phyloP scores from a whole-genome alignment of 805 yeast species.

The Groenewaldozyma tartarivorans region DNA sequence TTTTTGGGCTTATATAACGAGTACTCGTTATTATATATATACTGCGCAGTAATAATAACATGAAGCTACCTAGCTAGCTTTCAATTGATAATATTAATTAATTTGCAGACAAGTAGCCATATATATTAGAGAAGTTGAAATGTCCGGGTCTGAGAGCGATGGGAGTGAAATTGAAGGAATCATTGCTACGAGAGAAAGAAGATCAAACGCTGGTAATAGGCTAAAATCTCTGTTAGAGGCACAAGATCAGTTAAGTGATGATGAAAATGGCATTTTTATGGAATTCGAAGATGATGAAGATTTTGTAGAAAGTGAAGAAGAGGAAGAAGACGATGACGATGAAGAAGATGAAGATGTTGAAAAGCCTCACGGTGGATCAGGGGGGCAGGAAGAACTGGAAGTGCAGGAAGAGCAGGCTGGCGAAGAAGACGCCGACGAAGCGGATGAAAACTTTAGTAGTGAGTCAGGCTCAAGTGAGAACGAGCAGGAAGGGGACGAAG shows the following conservation, averaged over 20 bases:
- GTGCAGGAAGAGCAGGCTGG: slow-evolving; percentile 8
- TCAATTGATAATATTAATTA: too few species aligned
- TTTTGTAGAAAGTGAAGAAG: slow-evolving; percentile 22
- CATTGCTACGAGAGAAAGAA: slow-evolving; percentile 63
- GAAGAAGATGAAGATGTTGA: slow-evolving; percentile 16
- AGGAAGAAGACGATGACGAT: slow-evolving; percentile 17
- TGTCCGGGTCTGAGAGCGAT: too few species aligned
- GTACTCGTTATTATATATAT: too few species aligned
- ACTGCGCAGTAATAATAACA: too few species aligned
- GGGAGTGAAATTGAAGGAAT: too few species aligned
- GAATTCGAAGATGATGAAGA: slow-evolving; percentile 37
- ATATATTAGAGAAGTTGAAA: too few species aligned
- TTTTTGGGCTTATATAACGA: too few species aligned
- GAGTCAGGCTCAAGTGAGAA: slow-evolving; percentile 34
- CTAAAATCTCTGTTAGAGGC: slow-evolving; percentile 62
- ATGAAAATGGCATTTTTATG: slow-evolving; percentile 50
- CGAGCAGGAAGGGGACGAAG: slow-evolving; percentile 44
- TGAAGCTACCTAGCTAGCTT: too few species aligned
- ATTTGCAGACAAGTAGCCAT: too few species aligned
- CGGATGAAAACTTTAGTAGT: slow-evolving; percentile 39
- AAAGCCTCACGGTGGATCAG: slow-evolving; percentile 5
- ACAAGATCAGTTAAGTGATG: slow-evolving; percentile 51
- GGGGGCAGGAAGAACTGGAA: slow-evolving; percentile 7
- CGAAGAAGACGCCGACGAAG: slow-evolving; percentile 19
- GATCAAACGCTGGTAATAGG: slow-evolving; percentile 87